Evolutionary conservation across 345 rosid species (phyloP).

Genomic region (Gossypium thurberi): DNA sequence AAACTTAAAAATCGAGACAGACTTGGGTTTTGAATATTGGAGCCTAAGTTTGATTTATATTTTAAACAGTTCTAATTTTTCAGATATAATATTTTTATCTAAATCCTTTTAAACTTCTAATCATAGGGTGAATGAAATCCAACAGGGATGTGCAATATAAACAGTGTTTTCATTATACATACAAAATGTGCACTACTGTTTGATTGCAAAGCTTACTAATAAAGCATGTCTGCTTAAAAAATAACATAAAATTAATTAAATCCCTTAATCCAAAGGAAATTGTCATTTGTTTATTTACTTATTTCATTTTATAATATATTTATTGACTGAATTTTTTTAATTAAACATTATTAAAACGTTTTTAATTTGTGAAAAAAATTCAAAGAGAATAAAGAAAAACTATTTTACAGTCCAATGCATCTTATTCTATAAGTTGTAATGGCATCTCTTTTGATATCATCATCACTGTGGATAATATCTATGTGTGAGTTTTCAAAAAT

Average conservation of each 20-base stretch:
- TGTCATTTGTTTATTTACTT: neutral
- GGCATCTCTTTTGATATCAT: too few species aligned
- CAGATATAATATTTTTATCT: too few species aligned
- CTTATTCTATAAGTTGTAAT: neutral
- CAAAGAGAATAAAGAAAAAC: neutral
- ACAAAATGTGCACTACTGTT: neutral
- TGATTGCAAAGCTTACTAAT: neutral
- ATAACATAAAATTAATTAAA: neutral
- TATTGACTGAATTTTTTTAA: neutral
- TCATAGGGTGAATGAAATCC: too few species aligned
- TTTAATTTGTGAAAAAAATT: neutral
- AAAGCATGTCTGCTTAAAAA: conserved; percentile 5
- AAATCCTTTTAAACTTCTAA: too few species aligned
- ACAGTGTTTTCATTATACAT: too few species aligned
- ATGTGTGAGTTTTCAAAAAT: too few species aligned
- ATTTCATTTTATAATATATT: neutral
- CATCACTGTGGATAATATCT: too few species aligned
- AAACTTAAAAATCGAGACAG: too few species aligned
- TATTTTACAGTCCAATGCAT: neutral
- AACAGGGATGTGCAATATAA: too few species aligned
- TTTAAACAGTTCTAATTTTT: too few species aligned
- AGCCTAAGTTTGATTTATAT: too few species aligned
- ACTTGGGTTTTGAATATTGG: too few species aligned
- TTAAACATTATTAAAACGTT: conserved; percentile 1
- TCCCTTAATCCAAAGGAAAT: neutral